phyloP scores from a whole-genome alignment of 176 grass and related monocot genomes.

The Phoenix dactylifera region DNA sequence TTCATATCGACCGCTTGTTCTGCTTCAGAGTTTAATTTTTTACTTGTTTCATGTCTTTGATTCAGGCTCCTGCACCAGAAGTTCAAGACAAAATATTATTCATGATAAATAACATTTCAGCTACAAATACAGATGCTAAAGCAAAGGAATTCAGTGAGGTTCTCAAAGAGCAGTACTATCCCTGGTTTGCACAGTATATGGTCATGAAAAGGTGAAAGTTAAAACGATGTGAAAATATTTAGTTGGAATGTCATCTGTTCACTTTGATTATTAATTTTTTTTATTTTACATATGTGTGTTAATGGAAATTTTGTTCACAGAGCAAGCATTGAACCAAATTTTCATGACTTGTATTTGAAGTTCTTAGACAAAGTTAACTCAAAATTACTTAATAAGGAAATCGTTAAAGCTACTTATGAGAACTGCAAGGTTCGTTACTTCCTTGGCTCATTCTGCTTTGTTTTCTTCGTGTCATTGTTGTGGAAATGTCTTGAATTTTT shows the following conservation, averaged over 20 bases:
- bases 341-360: constrained; percentile 95
- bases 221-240: background rate
- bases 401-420: constrained; percentile 89
- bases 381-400: constrained; percentile 84
- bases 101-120: constrained; percentile 97
- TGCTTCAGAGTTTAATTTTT: too few species aligned
- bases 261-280: constrained; percentile 1
- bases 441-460: background rate
- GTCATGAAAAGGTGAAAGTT: constrained; percentile 84
- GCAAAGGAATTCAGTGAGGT: constrained; percentile 87
- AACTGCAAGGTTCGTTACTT: constrained; percentile 77
- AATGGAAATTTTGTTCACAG: constrained; percentile 29
- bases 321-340: constrained; percentile 97
- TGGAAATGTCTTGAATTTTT: constrained; percentile 1
- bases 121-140: constrained; percentile 73
- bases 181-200: constrained; percentile 97
- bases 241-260: too few species aligned
- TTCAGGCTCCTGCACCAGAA: constrained; percentile 75
- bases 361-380: constrained; percentile 86
- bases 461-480: constrained; percentile 1
- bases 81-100: constrained; percentile 96
- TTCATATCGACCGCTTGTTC: too few species aligned
- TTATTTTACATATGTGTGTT: constrained; percentile 11
- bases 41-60: constrained; percentile 17
- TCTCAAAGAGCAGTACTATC: constrained; percentile 64